These are phyloP conservation scores for Diaporthe citri DNA, from an alignment of 2,329 filamentous ascomycete genomes.

Conservation along the genomic window DNA sequence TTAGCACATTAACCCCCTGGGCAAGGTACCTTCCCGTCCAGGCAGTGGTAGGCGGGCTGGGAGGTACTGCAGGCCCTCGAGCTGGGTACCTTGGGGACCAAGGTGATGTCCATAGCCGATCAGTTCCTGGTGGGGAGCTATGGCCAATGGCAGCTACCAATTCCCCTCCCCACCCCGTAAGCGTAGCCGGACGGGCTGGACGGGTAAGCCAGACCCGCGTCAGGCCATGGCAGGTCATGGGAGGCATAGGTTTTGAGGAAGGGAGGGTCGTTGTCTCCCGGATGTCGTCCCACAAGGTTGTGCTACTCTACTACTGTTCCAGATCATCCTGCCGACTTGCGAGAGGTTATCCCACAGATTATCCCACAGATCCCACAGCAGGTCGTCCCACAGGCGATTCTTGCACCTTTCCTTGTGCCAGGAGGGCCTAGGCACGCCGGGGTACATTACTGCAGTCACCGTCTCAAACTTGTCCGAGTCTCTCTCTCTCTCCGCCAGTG, in stretches of 20 bases:
- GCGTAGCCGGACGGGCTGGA: not conserved
- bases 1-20: not conserved
- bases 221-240: constrained; percentile 16
- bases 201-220: constrained; percentile 31
- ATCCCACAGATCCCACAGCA: not conserved
- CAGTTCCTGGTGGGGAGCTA: constrained; percentile 18
- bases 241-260: not conserved
- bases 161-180: not conserved
- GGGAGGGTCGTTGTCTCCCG: not conserved
- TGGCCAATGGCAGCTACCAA: constrained; percentile 30
- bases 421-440: not conserved
- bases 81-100: not conserved
- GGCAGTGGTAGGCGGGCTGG: not conserved
- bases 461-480: constrained; percentile 1
- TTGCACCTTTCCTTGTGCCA: not conserved
- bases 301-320: not conserved
- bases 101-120: constrained; percentile 11
- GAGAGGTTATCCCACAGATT: not conserved
- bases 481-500: not conserved
- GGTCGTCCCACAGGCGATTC: not conserved
- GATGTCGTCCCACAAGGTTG: not conserved
- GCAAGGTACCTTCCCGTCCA: not conserved
- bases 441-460: not conserved
- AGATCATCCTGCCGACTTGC: not conserved
- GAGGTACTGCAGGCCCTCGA: not conserved